Evolutionary conservation across 805 yeast species (phyloP).

Genomic region (Zygosaccharomyces siamensis): DNA sequence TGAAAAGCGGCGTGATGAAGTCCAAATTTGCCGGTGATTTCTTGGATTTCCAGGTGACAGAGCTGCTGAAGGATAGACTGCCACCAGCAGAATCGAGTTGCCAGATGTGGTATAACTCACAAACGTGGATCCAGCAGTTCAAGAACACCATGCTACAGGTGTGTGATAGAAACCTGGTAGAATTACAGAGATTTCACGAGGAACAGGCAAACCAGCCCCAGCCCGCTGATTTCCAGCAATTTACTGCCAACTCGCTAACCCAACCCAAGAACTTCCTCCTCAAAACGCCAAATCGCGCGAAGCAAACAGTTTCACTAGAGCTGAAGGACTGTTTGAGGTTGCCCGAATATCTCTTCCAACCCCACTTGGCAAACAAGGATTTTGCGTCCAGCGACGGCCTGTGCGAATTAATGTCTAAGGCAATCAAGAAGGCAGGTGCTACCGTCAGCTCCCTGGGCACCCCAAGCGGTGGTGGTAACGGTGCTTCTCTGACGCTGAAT

Average conservation of each 20-base stretch:
- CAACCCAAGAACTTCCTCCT: slow-evolving; percentile 23
- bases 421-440: slow-evolving; percentile 30
- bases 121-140: slow-evolving; percentile 32
- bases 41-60: slow-evolving; percentile 53
- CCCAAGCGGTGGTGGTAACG: slow-evolving; percentile 13
- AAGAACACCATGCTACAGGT: slow-evolving; percentile 31
- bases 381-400: slow-evolving; percentile 25
- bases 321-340: slow-evolving; percentile 25
- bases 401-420: slow-evolving; percentile 25
- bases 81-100: slow-evolving; percentile 10
- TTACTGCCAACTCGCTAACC: slow-evolving; percentile 18
- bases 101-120: slow-evolving; percentile 25
- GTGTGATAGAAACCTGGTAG: slow-evolving; percentile 25
- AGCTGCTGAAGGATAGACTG: slow-evolving; percentile 1
- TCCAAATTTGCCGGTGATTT: slow-evolving; percentile 84
- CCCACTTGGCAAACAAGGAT: slow-evolving; percentile 17
- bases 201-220: slow-evolving; percentile 26
- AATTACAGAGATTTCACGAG: slow-evolving; percentile 22
- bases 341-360: slow-evolving; percentile 31
- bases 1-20: slow-evolving; percentile 58
- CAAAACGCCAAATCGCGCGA: slow-evolving; percentile 5
- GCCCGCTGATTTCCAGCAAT: slow-evolving; percentile 15
- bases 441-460: slow-evolving; percentile 19
- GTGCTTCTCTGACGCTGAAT: slow-evolving; percentile 15
- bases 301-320: slow-evolving; percentile 23